A percentile compares a stretch with the other conserved stretches of the same genome.
Evolutionary conservation across 208 protist genomes (phyloP).

Genomic region (Leishmania amazonensis): DNA sequence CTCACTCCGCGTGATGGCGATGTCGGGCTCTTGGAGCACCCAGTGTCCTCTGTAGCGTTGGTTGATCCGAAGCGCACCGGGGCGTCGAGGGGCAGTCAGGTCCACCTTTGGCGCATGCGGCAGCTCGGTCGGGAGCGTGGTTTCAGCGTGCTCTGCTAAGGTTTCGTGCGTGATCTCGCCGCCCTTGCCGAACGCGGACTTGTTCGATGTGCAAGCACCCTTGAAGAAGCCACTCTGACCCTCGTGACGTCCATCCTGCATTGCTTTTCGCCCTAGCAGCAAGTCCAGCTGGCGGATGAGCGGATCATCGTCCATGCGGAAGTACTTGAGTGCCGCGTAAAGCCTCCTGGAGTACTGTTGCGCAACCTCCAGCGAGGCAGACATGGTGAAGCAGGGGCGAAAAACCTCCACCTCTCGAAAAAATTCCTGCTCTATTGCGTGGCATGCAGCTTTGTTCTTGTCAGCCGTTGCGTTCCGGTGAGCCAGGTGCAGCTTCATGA

Average conservation of each 20-base stretch:
- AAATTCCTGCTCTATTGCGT: constrained; percentile 82
- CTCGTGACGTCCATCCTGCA: constrained; percentile 42
- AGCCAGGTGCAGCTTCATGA: constrained; percentile 84
- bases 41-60: constrained; percentile 78
- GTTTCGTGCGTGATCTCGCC: constrained; percentile 3
- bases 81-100: constrained; percentile 34
- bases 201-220: constrained; percentile 5
- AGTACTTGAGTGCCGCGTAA: constrained; percentile 75
- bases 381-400: constrained; percentile 81
- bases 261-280: constrained; percentile 63
- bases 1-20: constrained; percentile 81
- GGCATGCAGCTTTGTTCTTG: constrained; percentile 54
- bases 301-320: constrained; percentile 80
- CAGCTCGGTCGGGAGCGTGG: constrained; percentile 74
- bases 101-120: constrained; percentile 76
- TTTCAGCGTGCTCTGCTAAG: constrained; percentile 59
- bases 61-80: constrained; percentile 58
- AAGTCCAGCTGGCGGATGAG: constrained; percentile 83
- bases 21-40: constrained; percentile 88
- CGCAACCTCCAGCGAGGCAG: constrained; percentile 68
- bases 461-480: constrained; percentile 75
- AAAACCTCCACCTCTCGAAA: constrained; percentile 78
- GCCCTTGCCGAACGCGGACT: background rate
- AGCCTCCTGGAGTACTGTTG: constrained; percentile 74
- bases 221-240: constrained; percentile 37